A percentile compares a stretch with the other conserved stretches of the same genome.
Conservation (phyloP, 257 asterid species). For the Anisodus tanguticus region DNA sequence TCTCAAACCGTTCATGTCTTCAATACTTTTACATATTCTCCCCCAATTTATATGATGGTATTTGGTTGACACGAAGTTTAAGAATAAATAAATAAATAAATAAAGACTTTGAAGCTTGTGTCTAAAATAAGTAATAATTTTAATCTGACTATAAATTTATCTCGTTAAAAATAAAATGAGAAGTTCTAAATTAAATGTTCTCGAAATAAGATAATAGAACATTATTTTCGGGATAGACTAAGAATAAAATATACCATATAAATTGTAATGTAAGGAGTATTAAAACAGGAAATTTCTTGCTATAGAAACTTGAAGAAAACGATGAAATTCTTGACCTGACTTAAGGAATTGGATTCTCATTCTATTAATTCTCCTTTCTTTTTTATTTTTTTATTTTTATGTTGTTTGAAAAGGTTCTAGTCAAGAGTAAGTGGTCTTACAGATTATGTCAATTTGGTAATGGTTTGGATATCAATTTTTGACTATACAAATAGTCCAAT, state of each 20-base stretch:
- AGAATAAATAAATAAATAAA: too few relatives aligned
- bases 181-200: neutral
- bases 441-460: neutral
- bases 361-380: neutral
- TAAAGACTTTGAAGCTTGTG: too few relatives aligned
- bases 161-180: neutral
- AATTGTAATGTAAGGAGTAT: neutral
- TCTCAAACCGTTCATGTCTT: too few relatives aligned
- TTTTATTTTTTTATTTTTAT: neutral
- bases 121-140: too few relatives aligned
- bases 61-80: too few relatives aligned
- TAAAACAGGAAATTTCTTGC: neutral
- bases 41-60: too few relatives aligned
- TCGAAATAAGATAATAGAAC: neutral
- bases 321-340: neutral
- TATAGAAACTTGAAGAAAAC: neutral
- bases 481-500: slow-evolving; percentile 14
- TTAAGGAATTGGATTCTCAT: neutral
- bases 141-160: neutral
- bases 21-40: too few relatives aligned
- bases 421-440: neutral
- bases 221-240: neutral
- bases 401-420: neutral
- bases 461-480: slow-evolving; percentile 15
- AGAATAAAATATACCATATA: neutral